phyloP scores from a whole-genome alignment of 306 rosid species.

The Arachis stenosperma region DNA sequence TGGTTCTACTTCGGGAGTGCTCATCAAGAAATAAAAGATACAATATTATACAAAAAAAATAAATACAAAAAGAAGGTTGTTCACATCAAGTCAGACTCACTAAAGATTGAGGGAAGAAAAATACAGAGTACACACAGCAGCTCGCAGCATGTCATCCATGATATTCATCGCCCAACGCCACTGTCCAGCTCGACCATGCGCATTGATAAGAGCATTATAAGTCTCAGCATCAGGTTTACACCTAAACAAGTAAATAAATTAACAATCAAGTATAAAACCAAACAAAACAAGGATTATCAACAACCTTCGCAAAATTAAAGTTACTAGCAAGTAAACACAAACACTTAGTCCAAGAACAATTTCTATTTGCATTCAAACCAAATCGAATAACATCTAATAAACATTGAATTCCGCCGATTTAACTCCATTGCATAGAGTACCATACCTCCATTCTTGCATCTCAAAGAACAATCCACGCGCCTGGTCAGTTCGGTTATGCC shows the following conservation, averaged over 20 bases:
- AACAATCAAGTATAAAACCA: background rate
- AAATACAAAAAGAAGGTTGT: conserved; percentile 45
- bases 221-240: conserved; percentile 97
- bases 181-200: conserved; percentile 92
- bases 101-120: conserved; percentile 70
- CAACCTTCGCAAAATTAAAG: conserved; percentile 3
- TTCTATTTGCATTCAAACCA: no score
- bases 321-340: background rate
- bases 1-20: background rate
- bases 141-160: conserved; percentile 96
- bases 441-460: conserved; percentile 92
- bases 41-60: conserved; percentile 14
- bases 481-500: conserved; percentile 77
- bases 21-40: conserved; percentile 23
- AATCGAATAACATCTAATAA: no score
- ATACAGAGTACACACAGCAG: conserved; percentile 92
- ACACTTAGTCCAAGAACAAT: background rate
- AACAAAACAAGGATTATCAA: background rate
- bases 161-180: conserved; percentile 98
- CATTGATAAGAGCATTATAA: conserved; percentile 81
- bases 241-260: conserved; percentile 47
- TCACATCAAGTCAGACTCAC: conserved; percentile 56
- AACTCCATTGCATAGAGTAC: background rate
- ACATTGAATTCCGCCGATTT: background rate
- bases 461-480: conserved; percentile 98